Base-by-base conservation (phyloP, 2,329 filamentous ascomycete species). In the Acephala macrosclerotiorum region DNA sequence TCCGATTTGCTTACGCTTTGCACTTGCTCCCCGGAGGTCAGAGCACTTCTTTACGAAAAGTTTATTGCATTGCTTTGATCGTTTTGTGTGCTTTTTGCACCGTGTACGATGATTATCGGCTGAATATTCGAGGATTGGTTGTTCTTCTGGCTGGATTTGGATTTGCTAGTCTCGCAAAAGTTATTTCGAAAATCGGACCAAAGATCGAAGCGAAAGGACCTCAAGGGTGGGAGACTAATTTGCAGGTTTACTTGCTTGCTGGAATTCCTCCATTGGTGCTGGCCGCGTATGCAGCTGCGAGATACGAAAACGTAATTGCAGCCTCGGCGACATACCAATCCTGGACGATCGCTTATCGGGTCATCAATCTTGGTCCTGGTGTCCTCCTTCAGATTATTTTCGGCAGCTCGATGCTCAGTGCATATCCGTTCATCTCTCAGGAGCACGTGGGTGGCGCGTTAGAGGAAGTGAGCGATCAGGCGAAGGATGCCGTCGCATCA, bases 81-180 rank as follows among this genome's bases (percentile, higher is more conserved):
- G n/a, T 67, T 16, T 7, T 67, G 9, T 66, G 60, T 49, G 20
- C 65, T 18, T 51, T 47, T 2, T 18, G 60, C 1, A 58, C 66
- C 1, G 55, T 75, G 8, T 65, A 62, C 16, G 61, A 70, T 16
- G 74, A 75, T 45, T 75, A 75, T 59, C 66, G 71, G 45, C 67
- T 74, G 8, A 67, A 72, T 40, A 22, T 60, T 3, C 53, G 62
- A 26, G 69, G 63, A 8, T 42, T 74, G 8, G 18, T 49, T 5
- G 66, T 69, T 56, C 65, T 70, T 22, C 16, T 74, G 4, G 60
- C 61, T 22, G 66, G 68, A 12, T 69, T 71, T 51, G 58, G 61
- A 35, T 62, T 74, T 16, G 60, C 66, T 45, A 74, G 72, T 64
- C 58, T 75, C 16, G 63, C 71, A 0, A 73, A 70, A 61, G 61